Percentiles rank a stretch among this genome's conserved stretches.
Evolutionary conservation across 306 rosid species (phyloP).

Genomic region (Prinsepia uniflora): DNA sequence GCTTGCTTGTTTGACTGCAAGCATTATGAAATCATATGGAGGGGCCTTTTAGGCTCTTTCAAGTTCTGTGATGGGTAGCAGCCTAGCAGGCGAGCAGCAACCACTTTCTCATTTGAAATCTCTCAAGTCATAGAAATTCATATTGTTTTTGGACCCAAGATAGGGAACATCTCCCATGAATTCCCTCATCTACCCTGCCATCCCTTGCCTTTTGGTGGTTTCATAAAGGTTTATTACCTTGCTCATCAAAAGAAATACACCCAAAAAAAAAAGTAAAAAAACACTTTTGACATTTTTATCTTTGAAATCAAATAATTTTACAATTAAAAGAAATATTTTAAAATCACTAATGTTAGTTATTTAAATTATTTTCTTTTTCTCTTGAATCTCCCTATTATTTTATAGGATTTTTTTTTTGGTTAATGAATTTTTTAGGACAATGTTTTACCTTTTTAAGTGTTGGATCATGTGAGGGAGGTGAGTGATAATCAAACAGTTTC

Average conservation of each 20-base stretch:
- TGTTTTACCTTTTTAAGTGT: no score
- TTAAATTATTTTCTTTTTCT: no score
- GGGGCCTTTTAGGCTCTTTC: conserved; percentile 10
- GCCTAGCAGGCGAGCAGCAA: background rate
- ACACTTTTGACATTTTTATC: background rate
- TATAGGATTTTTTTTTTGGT: no score
- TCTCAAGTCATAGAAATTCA: background rate
- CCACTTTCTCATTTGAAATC: conserved; percentile 21
- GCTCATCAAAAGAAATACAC: background rate
- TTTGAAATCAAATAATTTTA: no score
- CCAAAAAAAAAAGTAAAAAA: no score
- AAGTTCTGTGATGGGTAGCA: conserved; percentile 41
- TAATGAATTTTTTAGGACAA: no score
- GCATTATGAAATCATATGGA: conserved; percentile 40
- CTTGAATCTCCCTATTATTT: no score
- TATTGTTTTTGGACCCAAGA: conserved; percentile 4
- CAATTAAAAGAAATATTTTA: no score
- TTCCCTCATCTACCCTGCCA: background rate
- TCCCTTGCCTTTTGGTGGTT: background rate
- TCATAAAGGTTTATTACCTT: background rate
- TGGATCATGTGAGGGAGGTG: no score
- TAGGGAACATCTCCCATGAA: background rate
- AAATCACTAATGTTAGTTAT: no score
- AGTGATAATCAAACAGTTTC: no score
- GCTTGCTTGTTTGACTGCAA: conserved; percentile 65